phyloP scores from a whole-genome alignment of 257 asterid species.

The Solanum sejunctum region DNA sequence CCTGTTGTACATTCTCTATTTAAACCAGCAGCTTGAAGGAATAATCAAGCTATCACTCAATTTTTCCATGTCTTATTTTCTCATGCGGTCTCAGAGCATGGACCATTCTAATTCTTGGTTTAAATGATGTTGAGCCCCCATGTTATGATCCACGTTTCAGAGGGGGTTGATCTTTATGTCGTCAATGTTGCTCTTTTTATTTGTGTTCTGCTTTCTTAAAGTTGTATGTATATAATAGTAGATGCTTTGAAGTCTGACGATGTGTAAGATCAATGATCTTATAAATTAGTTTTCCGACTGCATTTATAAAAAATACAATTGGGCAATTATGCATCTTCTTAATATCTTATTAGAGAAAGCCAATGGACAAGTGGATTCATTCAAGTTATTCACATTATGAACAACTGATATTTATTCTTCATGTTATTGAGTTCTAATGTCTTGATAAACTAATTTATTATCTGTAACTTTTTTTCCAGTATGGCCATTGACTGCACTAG shows the following conservation, averaged over 20 bases:
- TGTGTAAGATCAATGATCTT: background rate
- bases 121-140: background rate
- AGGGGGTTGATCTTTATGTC: background rate
- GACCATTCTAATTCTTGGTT: background rate
- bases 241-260: background rate
- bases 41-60: background rate
- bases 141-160: background rate
- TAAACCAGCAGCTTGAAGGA: background rate
- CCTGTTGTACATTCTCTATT: background rate
- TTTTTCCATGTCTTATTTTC: background rate
- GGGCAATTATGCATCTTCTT: background rate
- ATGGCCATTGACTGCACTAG: slow-evolving; percentile 96
- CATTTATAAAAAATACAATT: background rate
- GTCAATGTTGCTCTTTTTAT: background rate
- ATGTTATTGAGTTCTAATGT: background rate
- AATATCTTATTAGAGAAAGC: background rate
- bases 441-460: background rate
- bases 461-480: slow-evolving; percentile 34
- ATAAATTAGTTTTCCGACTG: background rate
- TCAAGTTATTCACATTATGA: background rate
- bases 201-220: background rate
- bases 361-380: background rate
- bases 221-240: background rate
- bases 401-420: background rate
- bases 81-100: background rate